Conservation (phyloP, 139 green algal species). For the Haematococcus lacustris region DNA sequence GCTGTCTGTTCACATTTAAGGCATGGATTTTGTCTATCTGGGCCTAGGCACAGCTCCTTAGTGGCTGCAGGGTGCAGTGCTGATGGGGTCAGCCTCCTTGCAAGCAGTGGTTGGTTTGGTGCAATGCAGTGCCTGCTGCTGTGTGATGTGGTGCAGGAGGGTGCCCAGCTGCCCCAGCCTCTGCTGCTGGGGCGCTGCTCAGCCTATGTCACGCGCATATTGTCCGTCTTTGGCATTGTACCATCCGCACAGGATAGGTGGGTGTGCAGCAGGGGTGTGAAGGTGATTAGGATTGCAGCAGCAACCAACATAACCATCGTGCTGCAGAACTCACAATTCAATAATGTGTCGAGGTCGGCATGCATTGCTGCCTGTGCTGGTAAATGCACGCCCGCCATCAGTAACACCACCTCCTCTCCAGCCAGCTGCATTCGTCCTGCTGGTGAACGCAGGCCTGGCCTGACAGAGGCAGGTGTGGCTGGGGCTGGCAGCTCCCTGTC, state of each 20-base stretch:
- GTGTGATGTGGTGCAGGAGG: slow-evolving; percentile 5
- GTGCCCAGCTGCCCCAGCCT: slow-evolving; percentile 26
- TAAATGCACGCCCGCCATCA: neutral
- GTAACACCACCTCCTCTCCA: neutral
- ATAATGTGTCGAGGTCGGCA: neutral
- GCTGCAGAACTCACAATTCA: too few relatives aligned
- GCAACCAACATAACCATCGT: too few relatives aligned
- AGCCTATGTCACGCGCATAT: slow-evolving; percentile 73
- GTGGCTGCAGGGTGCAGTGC: neutral
- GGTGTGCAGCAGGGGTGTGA: neutral
- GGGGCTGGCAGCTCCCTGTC: too few relatives aligned
- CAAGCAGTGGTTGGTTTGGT: too few relatives aligned
- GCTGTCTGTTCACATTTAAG: too few relatives aligned
- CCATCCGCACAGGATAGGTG: slow-evolving; percentile 37
- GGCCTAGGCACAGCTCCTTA: too few relatives aligned
- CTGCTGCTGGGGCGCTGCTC: slow-evolving; percentile 70
- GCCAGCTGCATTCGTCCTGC: too few relatives aligned
- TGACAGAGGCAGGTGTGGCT: too few relatives aligned
- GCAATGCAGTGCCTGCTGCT: too few relatives aligned
- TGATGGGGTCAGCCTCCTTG: too few relatives aligned
- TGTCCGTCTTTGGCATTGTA: slow-evolving; percentile 74
- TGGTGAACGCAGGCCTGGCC: too few relatives aligned
- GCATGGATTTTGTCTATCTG: too few relatives aligned
- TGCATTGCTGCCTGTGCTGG: neutral
- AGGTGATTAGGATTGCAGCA: neutral